Conservation (phyloP, 805 yeast genomes). For the Candida morakotiae region DNA sequence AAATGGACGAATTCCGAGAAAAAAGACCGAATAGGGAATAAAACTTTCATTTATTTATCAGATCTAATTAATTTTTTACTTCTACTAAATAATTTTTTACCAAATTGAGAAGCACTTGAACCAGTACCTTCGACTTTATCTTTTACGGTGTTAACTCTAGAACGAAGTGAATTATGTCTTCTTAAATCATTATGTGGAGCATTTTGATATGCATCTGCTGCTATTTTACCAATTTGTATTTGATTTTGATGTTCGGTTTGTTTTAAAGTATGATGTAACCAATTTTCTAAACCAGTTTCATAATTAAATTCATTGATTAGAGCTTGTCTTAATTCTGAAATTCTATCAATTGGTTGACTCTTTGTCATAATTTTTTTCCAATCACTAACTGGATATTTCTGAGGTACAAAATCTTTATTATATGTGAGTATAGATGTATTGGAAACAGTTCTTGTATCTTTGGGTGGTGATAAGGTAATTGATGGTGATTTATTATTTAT, state of each 20-base stretch:
- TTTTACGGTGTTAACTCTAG: slow-evolving; percentile 45
- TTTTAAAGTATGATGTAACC: slow-evolving; percentile 48
- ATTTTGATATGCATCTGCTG: slow-evolving; percentile 61
- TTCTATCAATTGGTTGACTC: slow-evolving; percentile 41
- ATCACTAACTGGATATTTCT: slow-evolving; percentile 31
- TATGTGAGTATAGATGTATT: not conserved
- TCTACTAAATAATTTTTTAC: slow-evolving; percentile 52
- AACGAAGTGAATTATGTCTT: slow-evolving; percentile 46
- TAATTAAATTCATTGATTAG: slow-evolving; percentile 38
- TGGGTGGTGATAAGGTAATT: not conserved
- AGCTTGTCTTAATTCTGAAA: slow-evolving; percentile 38
- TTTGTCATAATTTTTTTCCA: slow-evolving; percentile 39
- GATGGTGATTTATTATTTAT: not conserved
- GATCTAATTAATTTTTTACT: slow-evolving; percentile 43
- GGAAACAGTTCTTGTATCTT: not conserved
- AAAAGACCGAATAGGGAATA: too few species aligned
- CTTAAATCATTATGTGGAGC: slow-evolving; percentile 55
- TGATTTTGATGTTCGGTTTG: slow-evolving; percentile 22
- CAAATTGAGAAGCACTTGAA: slow-evolving; percentile 48
- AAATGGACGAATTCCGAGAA: too few species aligned
- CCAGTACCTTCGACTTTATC: slow-evolving; percentile 45
- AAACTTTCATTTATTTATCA: slow-evolving; percentile 1
- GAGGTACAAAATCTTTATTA: slow-evolving; percentile 8
- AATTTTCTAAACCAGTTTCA: slow-evolving; percentile 56
- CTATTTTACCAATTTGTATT: slow-evolving; percentile 50